Conservation (phyloP, 179 eudicot genomes). For the Spergularia azorica region DNA sequence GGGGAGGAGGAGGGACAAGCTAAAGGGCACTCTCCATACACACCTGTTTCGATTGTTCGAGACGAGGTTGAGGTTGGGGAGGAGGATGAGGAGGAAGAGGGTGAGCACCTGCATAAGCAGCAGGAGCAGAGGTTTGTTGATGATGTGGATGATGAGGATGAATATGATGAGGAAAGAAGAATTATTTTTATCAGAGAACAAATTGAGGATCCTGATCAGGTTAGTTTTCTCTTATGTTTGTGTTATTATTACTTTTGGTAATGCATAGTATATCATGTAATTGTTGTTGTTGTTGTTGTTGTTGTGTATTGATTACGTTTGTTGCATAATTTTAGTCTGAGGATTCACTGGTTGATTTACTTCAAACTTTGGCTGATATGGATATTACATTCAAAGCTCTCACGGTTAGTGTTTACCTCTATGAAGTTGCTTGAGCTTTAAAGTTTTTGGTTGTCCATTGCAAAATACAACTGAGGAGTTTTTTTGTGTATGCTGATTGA, state of each 20-base stretch:
- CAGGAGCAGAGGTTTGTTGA: constrained; percentile 25
- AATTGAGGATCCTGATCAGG: constrained; percentile 81
- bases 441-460: neutral
- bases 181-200: constrained; percentile 62
- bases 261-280: neutral
- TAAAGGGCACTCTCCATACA: constrained; percentile 47
- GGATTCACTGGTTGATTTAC: constrained; percentile 62
- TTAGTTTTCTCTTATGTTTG: constrained; percentile 12
- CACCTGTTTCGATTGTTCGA: constrained; percentile 50
- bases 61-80: constrained; percentile 28
- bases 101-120: constrained; percentile 23
- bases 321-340: neutral
- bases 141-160: constrained; percentile 31
- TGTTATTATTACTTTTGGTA: neutral
- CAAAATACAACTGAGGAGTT: neutral
- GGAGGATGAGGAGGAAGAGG: constrained; percentile 25
- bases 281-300: neutral
- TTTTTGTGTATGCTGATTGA: constrained; percentile 14
- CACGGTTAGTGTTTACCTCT: constrained; percentile 42
- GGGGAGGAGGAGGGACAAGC: constrained; percentile 1
- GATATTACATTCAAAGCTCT: constrained; percentile 81
- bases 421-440: neutral
- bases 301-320: neutral
- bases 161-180: constrained; percentile 56
- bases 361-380: constrained; percentile 82